These are phyloP conservation scores for Kluyveromyces sp. DNA, from an alignment of 1,139 yeast species.

Conservation along the genomic window DNA sequence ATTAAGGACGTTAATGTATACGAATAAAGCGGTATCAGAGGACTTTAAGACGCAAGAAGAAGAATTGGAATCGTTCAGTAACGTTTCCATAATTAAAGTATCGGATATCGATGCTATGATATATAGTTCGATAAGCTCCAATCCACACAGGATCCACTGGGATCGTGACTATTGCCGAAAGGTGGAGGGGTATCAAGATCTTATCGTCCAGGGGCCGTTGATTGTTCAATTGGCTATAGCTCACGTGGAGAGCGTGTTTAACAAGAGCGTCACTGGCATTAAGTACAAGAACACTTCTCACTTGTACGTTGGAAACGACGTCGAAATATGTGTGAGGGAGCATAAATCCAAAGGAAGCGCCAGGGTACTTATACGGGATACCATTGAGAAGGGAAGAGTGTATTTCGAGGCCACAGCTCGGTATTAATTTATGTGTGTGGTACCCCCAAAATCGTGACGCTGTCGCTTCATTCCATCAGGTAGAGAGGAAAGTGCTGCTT, in stretches of 20 bases:
- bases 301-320: conserved; percentile 16
- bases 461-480: conserved; percentile 1
- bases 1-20: conserved; percentile 32
- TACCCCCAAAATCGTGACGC: no score
- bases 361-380: conserved; percentile 11
- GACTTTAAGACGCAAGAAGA: not conserved
- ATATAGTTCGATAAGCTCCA: conserved; percentile 68
- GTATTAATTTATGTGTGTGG: conserved; percentile 1
- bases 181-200: conserved; percentile 51
- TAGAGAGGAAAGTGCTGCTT: conserved; percentile 4
- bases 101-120: conserved; percentile 38
- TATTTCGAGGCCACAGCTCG: conserved; percentile 9
- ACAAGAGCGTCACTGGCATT: conserved; percentile 8
- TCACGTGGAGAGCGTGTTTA: conserved; percentile 33
- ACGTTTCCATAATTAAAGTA: conserved; percentile 10
- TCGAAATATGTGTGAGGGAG: conserved; percentile 7
- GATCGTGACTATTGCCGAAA: conserved; percentile 45
- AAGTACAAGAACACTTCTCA: conserved; percentile 20
- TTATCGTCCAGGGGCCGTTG: conserved; percentile 79
- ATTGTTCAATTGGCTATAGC: conserved; percentile 51
- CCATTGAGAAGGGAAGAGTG: not conserved
- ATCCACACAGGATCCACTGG: conserved; percentile 77
- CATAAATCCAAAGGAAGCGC: not conserved
- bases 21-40: conserved; percentile 17
- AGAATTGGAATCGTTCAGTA: not conserved